These are phyloP conservation scores for Blastobotrys capitulatus DNA, from an alignment of 1,139 yeast species.

Conservation along the genomic window DNA sequence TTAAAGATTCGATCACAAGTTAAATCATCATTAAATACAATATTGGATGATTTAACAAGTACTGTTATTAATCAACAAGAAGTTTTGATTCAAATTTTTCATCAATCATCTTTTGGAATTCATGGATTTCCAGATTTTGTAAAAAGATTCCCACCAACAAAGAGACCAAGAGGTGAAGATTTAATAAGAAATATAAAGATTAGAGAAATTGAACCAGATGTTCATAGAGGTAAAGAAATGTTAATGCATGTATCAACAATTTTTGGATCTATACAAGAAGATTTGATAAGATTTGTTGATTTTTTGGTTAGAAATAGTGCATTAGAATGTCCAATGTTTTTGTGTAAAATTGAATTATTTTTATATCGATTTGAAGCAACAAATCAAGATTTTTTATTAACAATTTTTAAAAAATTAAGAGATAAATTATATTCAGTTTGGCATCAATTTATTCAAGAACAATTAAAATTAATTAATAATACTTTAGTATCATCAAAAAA, in stretches of 20 bases:
- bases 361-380: conserved; percentile 40
- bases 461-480: conserved; percentile 49
- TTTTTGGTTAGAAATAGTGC: conserved; percentile 34
- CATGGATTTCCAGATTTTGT: conserved; percentile 48
- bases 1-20: conserved; percentile 23
- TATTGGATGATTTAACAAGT: conserved; percentile 34
- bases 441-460: conserved; percentile 53
- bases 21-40: conserved; percentile 16
- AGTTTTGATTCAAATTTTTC: conserved; percentile 61
- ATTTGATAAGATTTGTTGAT: conserved; percentile 36
- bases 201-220: conserved; percentile 45
- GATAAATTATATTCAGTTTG: conserved; percentile 53
- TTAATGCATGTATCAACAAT: conserved; percentile 47
- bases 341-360: conserved; percentile 39
- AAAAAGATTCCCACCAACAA: conserved; percentile 34
- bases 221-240: conserved; percentile 51
- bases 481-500: conserved; percentile 42
- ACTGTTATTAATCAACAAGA: conserved; percentile 58
- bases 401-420: conserved; percentile 46
- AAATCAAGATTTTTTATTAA: conserved; percentile 63
- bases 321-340: conserved; percentile 40
- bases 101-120: conserved; percentile 47
- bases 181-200: conserved; percentile 25
- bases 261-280: conserved; percentile 50
- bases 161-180: conserved; percentile 29